A percentile compares a stretch with the other conserved stretches of the same genome.
Conservation (phyloP, 768 basidiomycete genomes). For the Phaeotremella fagi region DNA sequence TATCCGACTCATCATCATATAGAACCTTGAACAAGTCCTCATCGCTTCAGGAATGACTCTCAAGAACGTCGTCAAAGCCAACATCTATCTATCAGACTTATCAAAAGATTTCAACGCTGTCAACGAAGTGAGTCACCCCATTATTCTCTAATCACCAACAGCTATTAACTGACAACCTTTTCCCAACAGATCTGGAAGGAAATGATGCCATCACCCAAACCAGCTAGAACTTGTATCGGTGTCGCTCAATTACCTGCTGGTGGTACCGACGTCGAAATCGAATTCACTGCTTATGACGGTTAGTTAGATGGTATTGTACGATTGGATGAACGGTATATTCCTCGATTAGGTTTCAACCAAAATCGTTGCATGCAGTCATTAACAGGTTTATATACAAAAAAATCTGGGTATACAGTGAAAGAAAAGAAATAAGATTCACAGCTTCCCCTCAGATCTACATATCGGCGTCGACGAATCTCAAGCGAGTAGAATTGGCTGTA, state of each 20-base stretch:
- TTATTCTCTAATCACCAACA: background rate
- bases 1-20: no score
- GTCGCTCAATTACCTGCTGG: constrained; percentile 41
- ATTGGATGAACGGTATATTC: no score
- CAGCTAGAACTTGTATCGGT: constrained; percentile 44
- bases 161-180: no score
- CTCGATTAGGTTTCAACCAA: no score
- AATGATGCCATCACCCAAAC: constrained; percentile 43
- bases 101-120: constrained; percentile 35
- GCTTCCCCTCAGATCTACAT: no score
- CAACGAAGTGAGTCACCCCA: constrained; percentile 37
- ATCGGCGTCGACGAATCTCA: constrained; percentile 59
- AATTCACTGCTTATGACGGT: constrained; percentile 41
- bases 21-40: constrained; percentile 45
- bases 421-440: no score
- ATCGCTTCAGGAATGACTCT: constrained; percentile 35
- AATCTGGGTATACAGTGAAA: no score
- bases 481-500: constrained; percentile 74
- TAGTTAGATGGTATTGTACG: no score
- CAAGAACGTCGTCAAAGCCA: constrained; percentile 43
- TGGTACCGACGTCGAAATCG: constrained; percentile 47
- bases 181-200: constrained; percentile 37
- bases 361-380: no score
- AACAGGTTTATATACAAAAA: no score
- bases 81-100: constrained; percentile 44